Base-by-base conservation (phyloP, 345 rosid species). In the Syzygium grande region DNA sequence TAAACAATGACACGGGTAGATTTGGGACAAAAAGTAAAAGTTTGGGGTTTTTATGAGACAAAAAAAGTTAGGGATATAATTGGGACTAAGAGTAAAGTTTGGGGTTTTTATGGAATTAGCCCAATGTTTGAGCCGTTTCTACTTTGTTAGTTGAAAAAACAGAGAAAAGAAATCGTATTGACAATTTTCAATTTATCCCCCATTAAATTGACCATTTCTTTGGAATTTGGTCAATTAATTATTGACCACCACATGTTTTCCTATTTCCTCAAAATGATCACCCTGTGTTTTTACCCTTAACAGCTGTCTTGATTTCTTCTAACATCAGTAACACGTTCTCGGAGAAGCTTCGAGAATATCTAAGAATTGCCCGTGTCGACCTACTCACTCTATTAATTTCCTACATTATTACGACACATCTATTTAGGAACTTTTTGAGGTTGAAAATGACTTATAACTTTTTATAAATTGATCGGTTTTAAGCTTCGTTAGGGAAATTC, bases 371-470 rank as follows among this genome's bases (percentile, higher is more conserved):
- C 16, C 8, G 1, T 30, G 12, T 17, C 17, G 6, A 68, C 11
- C 41, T 2, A 15, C 41, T 0, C 5, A 29, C 22, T 65, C 0
- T 68, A 4, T 25, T 34, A 34, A 68, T 68, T 68, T 34, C 4
- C 7, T 0, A 19, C 4, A 17, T 19, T 46, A 4, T 17, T 17
- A 0, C 0, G 22, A 34, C 22, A 9, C 5, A 6, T 7, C 4
- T 5, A 38, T 73, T 73, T 0, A 19, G 0, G 0, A 21, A 19
- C 0, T 1, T 3, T 73, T 38, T 1, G 22, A 73, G 14, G 11
- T 73, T 73, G 38, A 73, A 30, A 55, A 55, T 22, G 11, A 7
- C 10, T 9, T 22, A 55, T 9, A 55, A 55, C 3, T 4, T 22
- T 21, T 55, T 55, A 55, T 27, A 55, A 55, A 55, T 21, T 22